phyloP scores from a whole-genome alignment of 2,329 filamentous ascomycete species.

The Cladosporium oxysporum region DNA sequence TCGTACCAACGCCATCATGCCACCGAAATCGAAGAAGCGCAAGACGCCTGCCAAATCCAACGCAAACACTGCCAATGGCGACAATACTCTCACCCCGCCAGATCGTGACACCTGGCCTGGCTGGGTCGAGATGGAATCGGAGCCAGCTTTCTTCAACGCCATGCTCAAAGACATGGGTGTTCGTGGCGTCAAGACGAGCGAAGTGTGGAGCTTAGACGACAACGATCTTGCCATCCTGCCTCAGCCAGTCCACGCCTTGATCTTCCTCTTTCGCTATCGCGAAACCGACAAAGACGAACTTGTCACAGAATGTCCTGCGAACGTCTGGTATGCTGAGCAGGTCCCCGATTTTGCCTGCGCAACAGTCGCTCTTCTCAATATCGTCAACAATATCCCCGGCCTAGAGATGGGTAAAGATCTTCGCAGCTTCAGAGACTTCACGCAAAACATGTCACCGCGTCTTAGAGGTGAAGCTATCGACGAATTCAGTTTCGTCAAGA shows the following conservation, averaged over 20 bases:
- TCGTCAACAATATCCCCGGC: slow-evolving; percentile 77
- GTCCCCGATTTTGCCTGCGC: slow-evolving; percentile 84
- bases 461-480: slow-evolving; percentile 75
- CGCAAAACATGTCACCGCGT: slow-evolving; percentile 66
- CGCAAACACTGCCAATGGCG: background rate
- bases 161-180: slow-evolving; percentile 81
- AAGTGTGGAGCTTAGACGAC: slow-evolving; percentile 73
- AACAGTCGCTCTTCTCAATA: slow-evolving; percentile 89
- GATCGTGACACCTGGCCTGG: slow-evolving; percentile 67
- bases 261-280: slow-evolving; percentile 79
- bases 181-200: slow-evolving; percentile 69
- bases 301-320: slow-evolving; percentile 56
- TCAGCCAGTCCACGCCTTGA: slow-evolving; percentile 77
- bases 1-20: slow-evolving; percentile 19
- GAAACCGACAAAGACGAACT: slow-evolving; percentile 55
- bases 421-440: slow-evolving; percentile 70
- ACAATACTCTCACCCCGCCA: background rate
- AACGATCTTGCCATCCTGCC: slow-evolving; percentile 63
- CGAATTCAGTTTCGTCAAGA: slow-evolving; percentile 73
- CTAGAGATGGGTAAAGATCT: slow-evolving; percentile 72
- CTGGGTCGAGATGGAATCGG: slow-evolving; percentile 85
- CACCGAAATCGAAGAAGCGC: slow-evolving; percentile 24
- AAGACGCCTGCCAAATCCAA: slow-evolving; percentile 10
- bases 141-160: slow-evolving; percentile 83
- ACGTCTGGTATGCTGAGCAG: slow-evolving; percentile 95